These are phyloP conservation scores for Trichophaea hybrida DNA, from an alignment of 2,329 filamentous ascomycete species.

Conservation along the genomic window DNA sequence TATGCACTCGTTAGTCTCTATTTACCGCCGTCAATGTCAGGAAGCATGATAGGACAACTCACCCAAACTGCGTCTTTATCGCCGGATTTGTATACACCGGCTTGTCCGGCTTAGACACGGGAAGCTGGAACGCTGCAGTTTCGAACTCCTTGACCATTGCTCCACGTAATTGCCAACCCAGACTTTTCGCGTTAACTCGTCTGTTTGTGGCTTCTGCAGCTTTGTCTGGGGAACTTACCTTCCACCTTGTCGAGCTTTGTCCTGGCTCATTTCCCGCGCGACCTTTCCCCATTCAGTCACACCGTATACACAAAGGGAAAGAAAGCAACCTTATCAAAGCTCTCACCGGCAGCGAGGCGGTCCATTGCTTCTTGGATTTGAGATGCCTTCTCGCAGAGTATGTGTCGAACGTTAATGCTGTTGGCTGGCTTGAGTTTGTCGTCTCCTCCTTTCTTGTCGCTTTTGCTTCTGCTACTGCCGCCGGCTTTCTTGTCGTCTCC, in stretches of 20 bases:
- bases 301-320: background rate
- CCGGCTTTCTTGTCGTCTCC: slow-evolving; percentile 17
- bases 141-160: slow-evolving; percentile 26
- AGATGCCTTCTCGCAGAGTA: slow-evolving; percentile 26
- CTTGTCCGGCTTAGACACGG: slow-evolving; percentile 24
- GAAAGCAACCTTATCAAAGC: slow-evolving; percentile 21
- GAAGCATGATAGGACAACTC: background rate
- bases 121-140: slow-evolving; percentile 24
- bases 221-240: no score
- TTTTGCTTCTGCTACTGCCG: slow-evolving; percentile 17
- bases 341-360: slow-evolving; percentile 24
- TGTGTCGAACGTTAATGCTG: slow-evolving; percentile 26
- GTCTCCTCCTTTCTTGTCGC: slow-evolving; percentile 11
- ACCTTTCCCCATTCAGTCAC: background rate
- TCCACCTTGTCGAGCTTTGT: slow-evolving; percentile 27
- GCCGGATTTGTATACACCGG: slow-evolving; percentile 24
- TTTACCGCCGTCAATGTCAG: background rate
- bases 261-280: slow-evolving; percentile 25
- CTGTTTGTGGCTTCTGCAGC: no score
- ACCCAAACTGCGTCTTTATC: slow-evolving; percentile 25
- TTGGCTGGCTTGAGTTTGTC: slow-evolving; percentile 25
- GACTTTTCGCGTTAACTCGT: background rate
- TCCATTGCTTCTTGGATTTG: slow-evolving; percentile 24
- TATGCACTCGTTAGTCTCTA: background rate
- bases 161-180: slow-evolving; percentile 26